Base-by-base conservation (phyloP, 1,284 basidiomycete species). In the Ceratobasidium theobromae region DNA sequence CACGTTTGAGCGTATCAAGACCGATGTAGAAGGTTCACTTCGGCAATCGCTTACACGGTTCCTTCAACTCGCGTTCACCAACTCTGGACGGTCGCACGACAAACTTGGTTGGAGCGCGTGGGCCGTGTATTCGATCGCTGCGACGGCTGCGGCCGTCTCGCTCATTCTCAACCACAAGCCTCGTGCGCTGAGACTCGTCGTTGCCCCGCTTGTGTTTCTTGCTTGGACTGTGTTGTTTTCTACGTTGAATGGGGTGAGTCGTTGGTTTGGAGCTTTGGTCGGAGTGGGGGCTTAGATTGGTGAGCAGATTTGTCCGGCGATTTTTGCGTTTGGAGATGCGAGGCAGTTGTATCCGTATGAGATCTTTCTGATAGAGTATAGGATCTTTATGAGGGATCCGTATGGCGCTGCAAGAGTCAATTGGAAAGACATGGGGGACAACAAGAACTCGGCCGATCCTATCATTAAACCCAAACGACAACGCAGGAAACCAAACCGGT, bases 21-120 rank as follows among this genome's bases (percentile, higher is more conserved):
- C 35, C 53, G 67, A 68, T 25, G 41, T 66, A 27, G 67, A 68
- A 32, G 53, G 53, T 18, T 40, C 65, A 33, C 62, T 68, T 30
- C 62, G 62, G 0, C 53, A 68, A 28, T 68, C 67, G n/a, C 67
- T 68, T 25, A 68, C 53, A 14, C 54, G 45, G 25, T 68, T 68
- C 49, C 38, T 68, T 35, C 58, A 64, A 48, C 35, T 64, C 9
- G 46, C 58, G 33, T 64, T 64, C 35, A 64, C 48, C 14, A 64
- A 64, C 48, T 35, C 58, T 18, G 58, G 58, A 11, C 18, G 58
- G 30, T 38, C 48, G 12, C 58, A 64, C 32, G 58, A 64, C 35
- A 64, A 52, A n/a, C 33, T 64, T 9, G 58, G 46, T 9, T 64
- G 43, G 6, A 23, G 32, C 12, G 46, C 41, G 27, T 64, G 46